phyloP scores from a whole-genome alignment of 2,329 filamentous ascomycete species.

The Cladophialophora immunda region DNA sequence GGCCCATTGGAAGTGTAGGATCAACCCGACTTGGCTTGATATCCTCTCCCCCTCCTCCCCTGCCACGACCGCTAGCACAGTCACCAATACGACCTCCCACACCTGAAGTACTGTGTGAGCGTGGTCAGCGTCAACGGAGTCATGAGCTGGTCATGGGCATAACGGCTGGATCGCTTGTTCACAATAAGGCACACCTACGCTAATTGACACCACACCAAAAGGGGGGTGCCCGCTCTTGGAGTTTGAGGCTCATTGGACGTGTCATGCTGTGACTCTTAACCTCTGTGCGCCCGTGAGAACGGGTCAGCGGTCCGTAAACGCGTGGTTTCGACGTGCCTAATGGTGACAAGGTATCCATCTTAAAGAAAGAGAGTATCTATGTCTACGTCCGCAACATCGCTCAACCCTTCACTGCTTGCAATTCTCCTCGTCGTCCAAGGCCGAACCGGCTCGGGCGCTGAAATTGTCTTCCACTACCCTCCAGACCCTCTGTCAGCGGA shows the following conservation, averaged over 20 bases:
- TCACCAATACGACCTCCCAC: constrained; percentile 5
- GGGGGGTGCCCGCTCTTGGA: neutral
- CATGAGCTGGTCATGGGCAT: neutral
- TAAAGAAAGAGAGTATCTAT: constrained; percentile 42
- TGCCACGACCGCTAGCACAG: neutral
- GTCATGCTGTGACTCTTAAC: neutral
- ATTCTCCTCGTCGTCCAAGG: constrained; percentile 79
- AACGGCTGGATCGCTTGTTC: neutral
- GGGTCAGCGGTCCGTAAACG: constrained; percentile 17
- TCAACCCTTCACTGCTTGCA: constrained; percentile 69
- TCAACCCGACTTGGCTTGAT: neutral
- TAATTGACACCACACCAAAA: neutral
- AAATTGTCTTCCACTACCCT: constrained; percentile 90
- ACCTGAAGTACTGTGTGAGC: neutral
- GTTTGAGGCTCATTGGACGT: constrained; percentile 4
- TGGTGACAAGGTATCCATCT: neutral
- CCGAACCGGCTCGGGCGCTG: constrained; percentile 80
- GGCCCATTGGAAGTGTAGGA: constrained; percentile 6
- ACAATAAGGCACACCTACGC: neutral
- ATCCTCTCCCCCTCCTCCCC: neutral
- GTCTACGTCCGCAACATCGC: constrained; percentile 57
- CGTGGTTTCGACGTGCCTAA: constrained; percentile 16
- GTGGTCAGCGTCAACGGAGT: neutral
- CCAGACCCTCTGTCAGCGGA: constrained; percentile 51
- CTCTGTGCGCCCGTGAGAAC: neutral